Evolutionary conservation across 176 grass and related monocot genomes (phyloP).

Genomic region (Melocanna baccifera): DNA sequence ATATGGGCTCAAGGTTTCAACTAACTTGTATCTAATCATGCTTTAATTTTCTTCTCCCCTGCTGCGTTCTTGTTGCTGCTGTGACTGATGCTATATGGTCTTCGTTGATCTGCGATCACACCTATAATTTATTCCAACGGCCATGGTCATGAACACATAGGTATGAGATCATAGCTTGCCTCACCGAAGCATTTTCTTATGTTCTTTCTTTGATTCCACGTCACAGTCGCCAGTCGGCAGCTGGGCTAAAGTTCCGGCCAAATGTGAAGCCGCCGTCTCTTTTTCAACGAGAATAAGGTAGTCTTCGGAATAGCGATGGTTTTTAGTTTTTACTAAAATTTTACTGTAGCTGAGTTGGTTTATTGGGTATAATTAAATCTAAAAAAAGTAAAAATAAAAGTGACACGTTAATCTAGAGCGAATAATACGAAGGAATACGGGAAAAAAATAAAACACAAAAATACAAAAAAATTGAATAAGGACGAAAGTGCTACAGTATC

Average conservation of each 20-base stretch:
- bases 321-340: too few species aligned
- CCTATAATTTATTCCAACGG: background rate
- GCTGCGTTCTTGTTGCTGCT: background rate
- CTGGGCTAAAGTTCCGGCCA: background rate
- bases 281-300: background rate
- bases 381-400: too few species aligned
- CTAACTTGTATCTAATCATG: background rate
- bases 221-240: background rate
- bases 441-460: too few species aligned
- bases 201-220: constrained; percentile 12
- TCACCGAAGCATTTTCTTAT: background rate
- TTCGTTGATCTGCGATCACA: background rate
- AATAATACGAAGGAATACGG: too few species aligned
- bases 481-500: too few species aligned
- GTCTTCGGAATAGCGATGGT: too few species aligned
- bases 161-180: constrained; percentile 26
- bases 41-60: background rate
- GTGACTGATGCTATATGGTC: background rate
- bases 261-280: background rate
- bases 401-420: too few species aligned
- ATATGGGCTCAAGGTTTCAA: background rate
- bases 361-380: too few species aligned
- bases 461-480: too few species aligned
- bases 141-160: background rate
- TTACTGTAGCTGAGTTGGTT: too few species aligned